Percentiles rank a stretch among this genome's conserved stretches.
These are phyloP conservation scores for Astrothelium subdiscretum DNA, from an alignment of 495 filamentous ascomycete genomes.

Conservation along the genomic window DNA sequence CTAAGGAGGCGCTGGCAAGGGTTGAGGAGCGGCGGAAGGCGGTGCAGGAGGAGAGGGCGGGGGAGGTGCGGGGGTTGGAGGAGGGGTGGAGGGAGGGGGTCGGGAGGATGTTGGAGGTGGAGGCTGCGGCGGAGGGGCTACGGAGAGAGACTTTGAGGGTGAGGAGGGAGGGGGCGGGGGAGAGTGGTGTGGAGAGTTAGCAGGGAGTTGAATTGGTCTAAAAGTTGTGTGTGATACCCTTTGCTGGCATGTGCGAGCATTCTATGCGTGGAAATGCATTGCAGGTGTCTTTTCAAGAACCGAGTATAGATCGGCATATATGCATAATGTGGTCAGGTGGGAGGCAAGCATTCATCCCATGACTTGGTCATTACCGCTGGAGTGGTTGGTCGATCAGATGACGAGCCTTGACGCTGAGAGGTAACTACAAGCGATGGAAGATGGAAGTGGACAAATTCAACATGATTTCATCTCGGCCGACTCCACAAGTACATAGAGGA, in stretches of 20 bases:
- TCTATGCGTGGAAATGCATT: neutral
- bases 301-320: neutral
- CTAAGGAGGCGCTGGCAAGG: conserved; percentile 52
- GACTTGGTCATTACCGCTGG: neutral
- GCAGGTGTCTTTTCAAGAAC: neutral
- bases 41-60: conserved; percentile 55
- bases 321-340: neutral
- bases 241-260: neutral
- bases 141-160: conserved; percentile 51
- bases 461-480: neutral
- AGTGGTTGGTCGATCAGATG: neutral
- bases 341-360: neutral
- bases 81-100: conserved; percentile 45
- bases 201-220: too few species aligned
- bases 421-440: neutral
- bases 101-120: conserved; percentile 48
- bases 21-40: conserved; percentile 59
- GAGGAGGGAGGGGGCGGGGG: conserved; percentile 28
- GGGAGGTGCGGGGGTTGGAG: conserved; percentile 58
- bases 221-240: neutral
- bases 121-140: conserved; percentile 56
- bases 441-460: neutral
- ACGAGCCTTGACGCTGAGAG: neutral
- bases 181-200: too few species aligned
- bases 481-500: neutral